These are phyloP conservation scores for Lophiostoma macrostomum DNA, from an alignment of 495 filamentous ascomycete genomes.

Conservation along the genomic window DNA sequence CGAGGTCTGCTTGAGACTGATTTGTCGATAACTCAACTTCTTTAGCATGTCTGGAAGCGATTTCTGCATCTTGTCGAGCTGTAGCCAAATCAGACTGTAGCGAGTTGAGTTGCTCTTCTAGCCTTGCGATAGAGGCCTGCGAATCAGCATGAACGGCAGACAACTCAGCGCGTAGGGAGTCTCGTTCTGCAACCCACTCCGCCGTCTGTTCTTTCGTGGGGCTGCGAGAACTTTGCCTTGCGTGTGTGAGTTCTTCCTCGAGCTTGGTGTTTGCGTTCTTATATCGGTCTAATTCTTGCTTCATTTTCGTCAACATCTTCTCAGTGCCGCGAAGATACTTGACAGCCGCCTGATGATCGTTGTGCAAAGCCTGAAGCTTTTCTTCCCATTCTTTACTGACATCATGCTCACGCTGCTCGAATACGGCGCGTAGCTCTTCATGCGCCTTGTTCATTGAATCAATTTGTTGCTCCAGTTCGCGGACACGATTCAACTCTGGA, in stretches of 20 bases:
- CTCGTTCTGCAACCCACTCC: constrained; percentile 77
- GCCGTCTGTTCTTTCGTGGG: constrained; percentile 45
- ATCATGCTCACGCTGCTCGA: constrained; percentile 76
- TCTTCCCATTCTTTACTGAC: constrained; percentile 81
- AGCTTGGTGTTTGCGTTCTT: constrained; percentile 81
- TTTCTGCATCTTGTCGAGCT: constrained; percentile 65
- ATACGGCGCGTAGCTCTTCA: constrained; percentile 72
- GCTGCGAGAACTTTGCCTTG: constrained; percentile 33
- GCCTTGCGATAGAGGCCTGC: constrained; percentile 49
- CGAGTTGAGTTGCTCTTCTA: constrained; percentile 68
- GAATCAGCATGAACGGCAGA: constrained; percentile 64
- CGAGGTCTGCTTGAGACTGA: constrained; percentile 62
- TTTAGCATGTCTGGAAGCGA: constrained; percentile 56
- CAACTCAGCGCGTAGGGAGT: constrained; percentile 62
- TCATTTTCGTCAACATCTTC: constrained; percentile 98
- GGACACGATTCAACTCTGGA: constrained; percentile 76
- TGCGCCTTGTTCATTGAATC: constrained; percentile 73
- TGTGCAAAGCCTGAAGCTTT: constrained; percentile 87
- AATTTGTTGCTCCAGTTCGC: constrained; percentile 88
- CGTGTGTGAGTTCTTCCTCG: constrained; percentile 70
- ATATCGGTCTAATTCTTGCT: constrained; percentile 86
- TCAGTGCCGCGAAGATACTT: constrained; percentile 98
- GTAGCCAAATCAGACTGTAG: constrained; percentile 64
- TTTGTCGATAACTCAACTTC: constrained; percentile 30
- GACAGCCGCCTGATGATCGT: constrained; percentile 98